Evolutionary conservation across 768 basidiomycete species (phyloP).

Genomic region (Butyriboletus loyo): DNA sequence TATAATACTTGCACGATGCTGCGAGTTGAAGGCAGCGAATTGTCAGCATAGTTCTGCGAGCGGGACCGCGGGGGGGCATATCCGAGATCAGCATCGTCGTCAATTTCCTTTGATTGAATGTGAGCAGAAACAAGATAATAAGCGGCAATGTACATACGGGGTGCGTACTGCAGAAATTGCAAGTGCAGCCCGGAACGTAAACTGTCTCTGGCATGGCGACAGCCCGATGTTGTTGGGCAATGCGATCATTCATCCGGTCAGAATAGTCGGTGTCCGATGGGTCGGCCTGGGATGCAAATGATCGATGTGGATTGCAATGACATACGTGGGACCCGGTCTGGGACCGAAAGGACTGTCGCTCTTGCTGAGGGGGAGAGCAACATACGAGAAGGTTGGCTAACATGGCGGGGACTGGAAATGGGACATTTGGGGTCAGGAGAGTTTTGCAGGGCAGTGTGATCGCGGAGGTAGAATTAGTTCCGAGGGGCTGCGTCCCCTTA

Average conservation of each 20-base stretch:
- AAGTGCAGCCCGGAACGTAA: neutral
- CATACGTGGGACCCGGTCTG: neutral
- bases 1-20: constrained; percentile 29
- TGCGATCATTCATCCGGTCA: neutral
- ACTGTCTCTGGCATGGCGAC: neutral
- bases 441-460: neutral
- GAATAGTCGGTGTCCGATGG: neutral
- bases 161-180: neutral
- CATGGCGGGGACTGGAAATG: neutral
- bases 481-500: neutral
- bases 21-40: constrained; percentile 17
- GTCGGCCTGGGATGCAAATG: neutral
- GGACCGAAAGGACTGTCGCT: neutral
- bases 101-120: constrained; percentile 2
- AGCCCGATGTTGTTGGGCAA: neutral
- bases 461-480: neutral
- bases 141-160: constrained; percentile 1
- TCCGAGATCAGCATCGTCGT: neutral
- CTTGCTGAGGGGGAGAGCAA: neutral
- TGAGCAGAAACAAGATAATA: constrained; percentile 3
- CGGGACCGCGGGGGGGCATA: neutral
- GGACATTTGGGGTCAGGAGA: constrained; percentile 2
- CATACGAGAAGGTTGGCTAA: constrained; percentile 8
- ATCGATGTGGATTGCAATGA: neutral
- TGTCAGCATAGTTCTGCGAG: neutral